Evolutionary conservation across 2,329 filamentous ascomycete species (phyloP).

Genomic region (Stemphylium vesicarium): DNA sequence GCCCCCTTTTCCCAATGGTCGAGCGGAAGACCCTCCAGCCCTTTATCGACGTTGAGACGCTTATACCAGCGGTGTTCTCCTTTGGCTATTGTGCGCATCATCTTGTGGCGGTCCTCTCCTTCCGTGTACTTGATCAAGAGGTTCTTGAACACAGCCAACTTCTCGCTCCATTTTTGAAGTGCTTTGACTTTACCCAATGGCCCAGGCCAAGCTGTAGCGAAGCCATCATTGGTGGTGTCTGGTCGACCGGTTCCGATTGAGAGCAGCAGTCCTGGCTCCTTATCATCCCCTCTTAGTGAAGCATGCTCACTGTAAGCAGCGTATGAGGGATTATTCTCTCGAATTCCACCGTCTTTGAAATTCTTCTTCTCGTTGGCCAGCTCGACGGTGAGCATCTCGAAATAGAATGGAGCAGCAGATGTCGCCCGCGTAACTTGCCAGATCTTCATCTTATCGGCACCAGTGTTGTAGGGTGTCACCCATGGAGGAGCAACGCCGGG

Average conservation of each 20-base stretch:
- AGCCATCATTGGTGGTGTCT: constrained; percentile 54
- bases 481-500: constrained; percentile 51
- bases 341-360: constrained; percentile 60
- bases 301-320: constrained; percentile 57
- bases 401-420: constrained; percentile 60
- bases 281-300: constrained; percentile 52
- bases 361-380: constrained; percentile 45
- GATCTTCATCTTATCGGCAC: constrained; percentile 55
- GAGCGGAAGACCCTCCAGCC: constrained; percentile 54
- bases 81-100: constrained; percentile 54
- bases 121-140: constrained; percentile 60
- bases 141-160: constrained; percentile 58
- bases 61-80: constrained; percentile 60
- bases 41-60: constrained; percentile 55
- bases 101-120: constrained; percentile 56
- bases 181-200: constrained; percentile 51
- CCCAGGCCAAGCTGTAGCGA: constrained; percentile 55
- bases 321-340: constrained; percentile 58
- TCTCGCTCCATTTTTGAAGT: constrained; percentile 55
- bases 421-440: constrained; percentile 61
- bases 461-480: constrained; percentile 57
- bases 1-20: constrained; percentile 55
- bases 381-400: constrained; percentile 56
- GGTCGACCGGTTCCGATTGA: constrained; percentile 57
- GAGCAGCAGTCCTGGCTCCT: constrained; percentile 54